Evolutionary conservation across 139 green algal species (phyloP).

Genomic region (Spirogloea muscicola): DNA sequence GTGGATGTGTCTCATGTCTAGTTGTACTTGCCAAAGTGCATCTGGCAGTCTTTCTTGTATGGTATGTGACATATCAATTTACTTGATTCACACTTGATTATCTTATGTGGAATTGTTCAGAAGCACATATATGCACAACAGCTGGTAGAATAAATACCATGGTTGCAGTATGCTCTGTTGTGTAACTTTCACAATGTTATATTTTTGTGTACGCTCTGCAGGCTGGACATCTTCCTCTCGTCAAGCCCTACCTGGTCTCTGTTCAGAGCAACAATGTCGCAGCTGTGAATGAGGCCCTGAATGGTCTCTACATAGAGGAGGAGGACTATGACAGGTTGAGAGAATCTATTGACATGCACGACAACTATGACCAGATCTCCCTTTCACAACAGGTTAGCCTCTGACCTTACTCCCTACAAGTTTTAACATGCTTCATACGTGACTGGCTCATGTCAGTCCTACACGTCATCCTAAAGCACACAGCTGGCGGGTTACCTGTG

Average conservation of each 20-base stretch:
- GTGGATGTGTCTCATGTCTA: neutral
- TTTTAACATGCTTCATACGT: too few species aligned
- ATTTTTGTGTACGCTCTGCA: constrained; percentile 37
- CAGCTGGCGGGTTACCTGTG: neutral
- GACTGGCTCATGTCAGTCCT: too few species aligned
- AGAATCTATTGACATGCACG: constrained; percentile 84
- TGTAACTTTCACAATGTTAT: neutral
- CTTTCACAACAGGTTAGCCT: too few species aligned
- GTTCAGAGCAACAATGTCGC: constrained; percentile 88
- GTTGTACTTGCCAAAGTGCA: neutral
- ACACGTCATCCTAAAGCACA: too few species aligned
- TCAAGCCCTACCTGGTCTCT: constrained; percentile 90
- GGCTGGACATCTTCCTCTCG: constrained; percentile 79
- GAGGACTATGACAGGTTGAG: constrained; percentile 84
- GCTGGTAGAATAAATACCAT: too few species aligned
- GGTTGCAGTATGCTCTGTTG: too few species aligned
- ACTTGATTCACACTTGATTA: too few species aligned
- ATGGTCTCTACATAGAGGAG: constrained; percentile 93
- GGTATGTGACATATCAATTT: too few species aligned
- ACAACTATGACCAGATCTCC: constrained; percentile 94
- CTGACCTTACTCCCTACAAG: too few species aligned
- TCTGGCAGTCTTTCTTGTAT: too few species aligned
- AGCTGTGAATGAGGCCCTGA: constrained; percentile 90
- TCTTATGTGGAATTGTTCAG: too few species aligned
- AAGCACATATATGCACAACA: too few species aligned